Conservation (phyloP, 257 asterid genomes). For the Ilex aquifolium region DNA sequence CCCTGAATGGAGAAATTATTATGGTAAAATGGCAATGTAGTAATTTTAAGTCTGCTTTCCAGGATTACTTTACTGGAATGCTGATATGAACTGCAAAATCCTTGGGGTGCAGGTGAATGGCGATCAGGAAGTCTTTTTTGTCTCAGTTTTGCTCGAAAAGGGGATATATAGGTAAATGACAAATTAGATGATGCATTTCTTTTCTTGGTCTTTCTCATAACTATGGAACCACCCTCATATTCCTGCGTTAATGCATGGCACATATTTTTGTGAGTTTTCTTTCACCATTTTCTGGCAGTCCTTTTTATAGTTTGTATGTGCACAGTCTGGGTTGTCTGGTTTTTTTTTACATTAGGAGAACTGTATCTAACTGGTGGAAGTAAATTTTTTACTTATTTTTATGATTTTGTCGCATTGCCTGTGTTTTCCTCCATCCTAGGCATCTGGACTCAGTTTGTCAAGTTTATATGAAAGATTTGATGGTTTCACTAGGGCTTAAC, state of each 20-base stretch:
- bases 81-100: conserved; percentile 12
- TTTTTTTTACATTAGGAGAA: too few species aligned
- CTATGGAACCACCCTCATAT: too few species aligned
- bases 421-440: conserved; percentile 28
- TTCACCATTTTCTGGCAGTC: too few species aligned
- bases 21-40: conserved; percentile 37
- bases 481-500: conserved; percentile 35
- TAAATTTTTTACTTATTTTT: not conserved
- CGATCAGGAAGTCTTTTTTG: conserved; percentile 66
- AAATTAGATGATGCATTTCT: not conserved
- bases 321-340: too few species aligned
- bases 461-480: conserved; percentile 46
- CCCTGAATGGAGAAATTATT: conserved; percentile 65
- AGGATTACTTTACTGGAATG: not conserved
- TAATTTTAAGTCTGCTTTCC: conserved; percentile 1
- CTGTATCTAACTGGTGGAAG: too few species aligned
- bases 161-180: conserved; percentile 60
- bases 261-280: too few species aligned
- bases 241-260: too few species aligned
- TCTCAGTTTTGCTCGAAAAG: conserved; percentile 55
- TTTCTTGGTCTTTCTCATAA: too few species aligned
- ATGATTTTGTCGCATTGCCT: not conserved
- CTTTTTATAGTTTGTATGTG: too few species aligned
- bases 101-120: conserved; percentile 52
- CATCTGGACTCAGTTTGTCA: conserved; percentile 49